Percentiles rank a stretch among this genome's conserved stretches.
Conservation (phyloP, 768 basidiomycete species). For the Russula abietina region DNA sequence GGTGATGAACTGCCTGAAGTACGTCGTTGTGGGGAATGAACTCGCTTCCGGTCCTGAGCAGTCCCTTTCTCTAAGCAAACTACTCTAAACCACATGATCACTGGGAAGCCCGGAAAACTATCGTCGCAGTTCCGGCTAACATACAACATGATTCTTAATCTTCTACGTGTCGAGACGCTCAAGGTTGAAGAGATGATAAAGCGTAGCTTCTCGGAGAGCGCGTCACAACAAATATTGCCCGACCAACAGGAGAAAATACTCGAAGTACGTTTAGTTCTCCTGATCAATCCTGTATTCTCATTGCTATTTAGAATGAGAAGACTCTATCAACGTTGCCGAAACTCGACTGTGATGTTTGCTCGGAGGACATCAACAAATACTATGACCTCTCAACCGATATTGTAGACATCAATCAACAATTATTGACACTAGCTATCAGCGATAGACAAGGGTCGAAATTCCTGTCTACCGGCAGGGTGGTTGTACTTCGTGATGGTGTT, state of each 20-base stretch:
- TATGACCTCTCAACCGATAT: constrained; percentile 69
- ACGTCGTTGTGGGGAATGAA: constrained; percentile 23
- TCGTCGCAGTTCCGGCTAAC: constrained; percentile 95
- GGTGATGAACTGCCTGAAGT: constrained; percentile 87
- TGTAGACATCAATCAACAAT: constrained; percentile 51
- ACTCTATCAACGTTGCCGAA: constrained; percentile 53
- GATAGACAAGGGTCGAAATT: constrained; percentile 64
- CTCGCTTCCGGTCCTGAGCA: not conserved
- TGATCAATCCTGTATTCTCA: constrained; percentile 7
- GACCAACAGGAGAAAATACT: constrained; percentile 86
- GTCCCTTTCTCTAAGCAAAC: constrained; percentile 48
- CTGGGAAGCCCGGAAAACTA: constrained; percentile 88
- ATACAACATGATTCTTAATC: constrained; percentile 98
- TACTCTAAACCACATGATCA: constrained; percentile 80
- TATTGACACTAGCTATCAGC: constrained; percentile 54
- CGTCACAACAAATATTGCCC: constrained; percentile 85
- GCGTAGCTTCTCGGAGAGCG: constrained; percentile 96
- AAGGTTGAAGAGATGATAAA: constrained; percentile 99
- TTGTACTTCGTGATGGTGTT: constrained; percentile 79
- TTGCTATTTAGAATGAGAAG: constrained; percentile 59
- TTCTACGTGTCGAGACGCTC: constrained; percentile 92
- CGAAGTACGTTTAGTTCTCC: constrained; percentile 48
- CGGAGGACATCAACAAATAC: constrained; percentile 63
- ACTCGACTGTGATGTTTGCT: constrained; percentile 63
- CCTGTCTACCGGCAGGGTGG: constrained; percentile 68